A percentile compares a stretch with the other conserved stretches of the same genome.
These are phyloP conservation scores for Iris macrosiphon DNA, from an alignment of 106 monocot species.

Conservation along the genomic window DNA sequence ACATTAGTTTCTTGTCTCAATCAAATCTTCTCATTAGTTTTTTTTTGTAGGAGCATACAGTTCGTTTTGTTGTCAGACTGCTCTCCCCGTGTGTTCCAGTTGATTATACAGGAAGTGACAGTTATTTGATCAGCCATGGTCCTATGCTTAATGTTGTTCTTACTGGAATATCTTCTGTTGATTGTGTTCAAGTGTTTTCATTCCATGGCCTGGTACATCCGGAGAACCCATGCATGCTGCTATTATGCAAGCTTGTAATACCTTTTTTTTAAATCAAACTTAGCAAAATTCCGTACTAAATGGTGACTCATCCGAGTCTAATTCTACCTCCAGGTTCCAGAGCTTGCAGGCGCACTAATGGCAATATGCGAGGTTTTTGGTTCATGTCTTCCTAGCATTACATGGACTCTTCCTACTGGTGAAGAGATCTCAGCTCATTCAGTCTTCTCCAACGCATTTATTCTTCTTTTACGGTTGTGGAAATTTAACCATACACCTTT, in stretches of 20 bases:
- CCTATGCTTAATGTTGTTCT: slow-evolving; percentile 75
- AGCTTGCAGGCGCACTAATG: slow-evolving; percentile 94
- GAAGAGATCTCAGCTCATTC: slow-evolving; percentile 68
- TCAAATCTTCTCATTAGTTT: too few relatives aligned
- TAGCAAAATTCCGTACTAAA: too few relatives aligned
- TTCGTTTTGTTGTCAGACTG: slow-evolving; percentile 76
- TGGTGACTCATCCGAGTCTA: not conserved
- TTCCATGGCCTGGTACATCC: slow-evolving; percentile 98
- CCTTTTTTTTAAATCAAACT: too few relatives aligned
- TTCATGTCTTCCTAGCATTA: slow-evolving; percentile 54
- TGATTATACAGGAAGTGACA: slow-evolving; percentile 64
- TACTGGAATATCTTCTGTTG: slow-evolving; percentile 89
- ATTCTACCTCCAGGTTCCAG: slow-evolving; percentile 62
- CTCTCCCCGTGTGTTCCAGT: slow-evolving; percentile 71
- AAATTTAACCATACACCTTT: slow-evolving; percentile 95
- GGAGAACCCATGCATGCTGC: too few relatives aligned
- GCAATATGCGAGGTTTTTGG: slow-evolving; percentile 92
- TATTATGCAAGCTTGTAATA: too few relatives aligned
- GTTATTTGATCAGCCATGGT: slow-evolving; percentile 84
- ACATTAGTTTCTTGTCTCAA: too few relatives aligned
- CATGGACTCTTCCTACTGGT: slow-evolving; percentile 50
- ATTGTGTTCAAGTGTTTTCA: slow-evolving; percentile 89
- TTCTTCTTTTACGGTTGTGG: slow-evolving; percentile 89
- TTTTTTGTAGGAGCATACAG: slow-evolving; percentile 68
- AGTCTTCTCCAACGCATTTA: slow-evolving; percentile 95